Evolutionary conservation across 768 basidiomycete genomes (phyloP).

Genomic region (Tricholoma bakamatsutake): DNA sequence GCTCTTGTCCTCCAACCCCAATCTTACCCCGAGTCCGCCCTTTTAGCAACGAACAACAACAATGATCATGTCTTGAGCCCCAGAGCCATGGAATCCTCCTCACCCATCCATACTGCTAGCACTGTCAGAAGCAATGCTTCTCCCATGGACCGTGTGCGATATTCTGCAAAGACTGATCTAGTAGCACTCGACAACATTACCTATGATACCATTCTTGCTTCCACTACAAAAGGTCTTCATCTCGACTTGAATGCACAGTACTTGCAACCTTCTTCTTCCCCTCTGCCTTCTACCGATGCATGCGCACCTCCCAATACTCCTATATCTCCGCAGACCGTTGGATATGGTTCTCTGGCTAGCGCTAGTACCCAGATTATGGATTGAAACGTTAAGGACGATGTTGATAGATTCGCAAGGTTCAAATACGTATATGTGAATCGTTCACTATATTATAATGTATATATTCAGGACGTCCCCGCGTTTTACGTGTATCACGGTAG

Average conservation of each 20-base stretch:
- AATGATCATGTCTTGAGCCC: neutral
- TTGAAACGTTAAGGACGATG: neutral
- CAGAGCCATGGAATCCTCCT: neutral
- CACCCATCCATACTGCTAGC: neutral
- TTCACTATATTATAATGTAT: neutral
- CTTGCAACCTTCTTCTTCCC: neutral
- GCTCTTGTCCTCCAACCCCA: neutral
- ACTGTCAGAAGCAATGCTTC: neutral
- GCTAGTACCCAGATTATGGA: conserved; percentile 9
- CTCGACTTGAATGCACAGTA: neutral
- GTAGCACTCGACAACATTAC: conserved; percentile 15
- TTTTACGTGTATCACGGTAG: no score
- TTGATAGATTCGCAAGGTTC: neutral
- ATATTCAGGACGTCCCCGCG: neutral
- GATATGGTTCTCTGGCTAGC: conserved; percentile 8
- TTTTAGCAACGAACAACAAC: neutral
- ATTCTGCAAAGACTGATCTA: conserved; percentile 9
- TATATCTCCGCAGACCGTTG: neutral
- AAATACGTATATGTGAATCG: neutral
- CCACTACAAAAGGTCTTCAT: conserved; percentile 12
- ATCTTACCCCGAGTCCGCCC: neutral
- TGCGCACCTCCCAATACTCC: conserved; percentile 18
- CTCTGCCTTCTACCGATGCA: conserved; percentile 5
- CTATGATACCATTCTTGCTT: conserved; percentile 20
- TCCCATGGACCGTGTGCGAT: neutral